Evolutionary conservation across 208 protist genomes (phyloP), one percentile per base, ranked within the genome.

Genomic region (Trypanosoma theileri): DNA sequence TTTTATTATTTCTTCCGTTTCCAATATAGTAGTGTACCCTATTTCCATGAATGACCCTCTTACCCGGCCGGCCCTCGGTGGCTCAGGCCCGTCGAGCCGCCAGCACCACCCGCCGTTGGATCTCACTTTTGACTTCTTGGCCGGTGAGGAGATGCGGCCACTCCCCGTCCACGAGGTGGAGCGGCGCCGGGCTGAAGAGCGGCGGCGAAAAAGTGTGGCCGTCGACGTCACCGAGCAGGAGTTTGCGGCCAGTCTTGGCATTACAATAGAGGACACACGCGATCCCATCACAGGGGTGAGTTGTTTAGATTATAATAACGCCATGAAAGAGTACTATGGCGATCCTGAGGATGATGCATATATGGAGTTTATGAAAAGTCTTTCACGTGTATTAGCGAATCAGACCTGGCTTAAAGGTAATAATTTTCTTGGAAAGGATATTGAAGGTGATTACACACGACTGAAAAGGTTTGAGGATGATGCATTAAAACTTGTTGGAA

Each of bases 261-360:
- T 94, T 21, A 59, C 64, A 8, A 28, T 61, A 0, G 61, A 82
- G 10, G 79, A 85, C 57, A 81, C 73, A 48, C n/a, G 63, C 4
- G 73, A 88, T 61, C 77, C 81, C 0, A 60, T 55, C 44, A 75
- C 59, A 10, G 57, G 69, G 17, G 14, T 70, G 40, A 79, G 73
- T 65, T 48, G 62, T 4, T 63, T 93, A 8, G 65, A 80, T 0
- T 60, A 78, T 3, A 68, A 69, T 12, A 75, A 75, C n/a, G 72
- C 60, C 7, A 56, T 74, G 21, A 71, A 73, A 4, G 69, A 68
- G 44, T 91, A 94, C 77, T 84, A 77, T 57, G 81, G 85, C 11
- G 80, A 88, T 69, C 77, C 79, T 13, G 77, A 85, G 21, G 82
- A 84, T 28, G 79, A 85, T 48, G 71, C 71, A 7, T 94, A 85